Evolutionary conservation across 2,329 filamentous ascomycete genomes (phyloP).

Genomic region (Cladosporium sp.): DNA sequence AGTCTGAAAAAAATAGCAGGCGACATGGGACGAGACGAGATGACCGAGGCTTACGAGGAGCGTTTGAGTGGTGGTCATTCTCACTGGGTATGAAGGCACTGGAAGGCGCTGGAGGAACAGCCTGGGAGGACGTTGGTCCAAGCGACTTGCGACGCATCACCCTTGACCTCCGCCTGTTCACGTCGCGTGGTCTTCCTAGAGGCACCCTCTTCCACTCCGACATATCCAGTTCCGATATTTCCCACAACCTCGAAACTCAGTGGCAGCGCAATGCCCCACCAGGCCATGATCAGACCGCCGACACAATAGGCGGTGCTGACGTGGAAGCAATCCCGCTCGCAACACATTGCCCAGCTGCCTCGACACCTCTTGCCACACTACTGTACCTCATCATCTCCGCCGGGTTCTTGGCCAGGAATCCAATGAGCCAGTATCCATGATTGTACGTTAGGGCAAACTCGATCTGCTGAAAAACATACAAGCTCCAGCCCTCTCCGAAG

Average conservation of each 20-base stretch:
- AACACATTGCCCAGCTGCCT: background rate
- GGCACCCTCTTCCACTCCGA: background rate
- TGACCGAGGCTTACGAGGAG: background rate
- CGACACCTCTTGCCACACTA: background rate
- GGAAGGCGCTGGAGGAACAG: too few relatives aligned
- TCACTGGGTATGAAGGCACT: background rate
- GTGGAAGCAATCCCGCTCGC: background rate
- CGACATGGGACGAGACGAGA: background rate
- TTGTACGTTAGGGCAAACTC: background rate
- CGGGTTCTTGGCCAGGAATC: background rate
- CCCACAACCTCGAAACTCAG: background rate
- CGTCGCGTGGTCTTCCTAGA: background rate
- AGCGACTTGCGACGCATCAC: too few relatives aligned
- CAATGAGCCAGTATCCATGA: background rate
- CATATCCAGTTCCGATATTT: background rate
- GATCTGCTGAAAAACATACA: slow-evolving; percentile 11
- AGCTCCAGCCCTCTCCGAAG: slow-evolving; percentile 61
- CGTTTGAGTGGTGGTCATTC: background rate
- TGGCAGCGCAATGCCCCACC: background rate
- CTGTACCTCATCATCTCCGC: background rate
- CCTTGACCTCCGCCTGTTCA: background rate
- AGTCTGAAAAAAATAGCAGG: background rate
- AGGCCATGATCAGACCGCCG: background rate
- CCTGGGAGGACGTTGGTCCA: too few relatives aligned
- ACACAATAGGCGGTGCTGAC: background rate